Percentiles rank a stretch among this genome's conserved stretches.
Conservation (phyloP, 148 eudicot species). For the Silene latifolia region DNA sequence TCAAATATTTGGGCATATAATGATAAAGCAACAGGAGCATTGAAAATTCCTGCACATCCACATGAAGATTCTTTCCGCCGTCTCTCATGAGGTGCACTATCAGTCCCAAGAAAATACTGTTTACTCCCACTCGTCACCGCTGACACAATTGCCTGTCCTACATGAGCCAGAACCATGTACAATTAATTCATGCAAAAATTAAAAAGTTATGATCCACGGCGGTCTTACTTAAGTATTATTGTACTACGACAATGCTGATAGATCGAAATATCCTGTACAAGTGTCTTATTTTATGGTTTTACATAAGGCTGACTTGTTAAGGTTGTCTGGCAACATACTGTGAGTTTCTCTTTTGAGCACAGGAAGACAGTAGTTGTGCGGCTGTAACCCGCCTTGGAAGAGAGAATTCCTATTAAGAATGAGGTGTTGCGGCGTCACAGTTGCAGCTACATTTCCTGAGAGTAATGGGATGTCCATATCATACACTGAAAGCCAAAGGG, state of each 20-base stretch:
- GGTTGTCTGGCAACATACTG: slow-evolving; percentile 34
- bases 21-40: slow-evolving; percentile 79
- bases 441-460: slow-evolving; percentile 76
- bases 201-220: neutral
- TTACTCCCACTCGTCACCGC: slow-evolving; percentile 18
- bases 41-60: slow-evolving; percentile 92
- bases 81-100: slow-evolving; percentile 90
- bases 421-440: slow-evolving; percentile 98
- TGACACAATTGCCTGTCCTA: slow-evolving; percentile 14
- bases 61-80: slow-evolving; percentile 62
- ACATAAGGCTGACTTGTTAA: neutral
- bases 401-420: slow-evolving; percentile 82
- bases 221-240: neutral
- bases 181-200: neutral
- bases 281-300: neutral
- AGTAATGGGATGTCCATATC: neutral
- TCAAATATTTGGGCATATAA: slow-evolving; percentile 82
- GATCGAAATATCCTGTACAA: neutral
- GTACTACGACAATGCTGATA: neutral
- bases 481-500: neutral
- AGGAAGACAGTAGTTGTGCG: slow-evolving; percentile 93
- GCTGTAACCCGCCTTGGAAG: slow-evolving; percentile 92
- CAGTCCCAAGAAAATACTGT: slow-evolving; percentile 83
- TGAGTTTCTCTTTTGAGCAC: slow-evolving; percentile 89
- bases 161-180: slow-evolving; percentile 1